Base-by-base conservation (phyloP, 768 basidiomycete species). In the Boletus tylopilopsis region DNA sequence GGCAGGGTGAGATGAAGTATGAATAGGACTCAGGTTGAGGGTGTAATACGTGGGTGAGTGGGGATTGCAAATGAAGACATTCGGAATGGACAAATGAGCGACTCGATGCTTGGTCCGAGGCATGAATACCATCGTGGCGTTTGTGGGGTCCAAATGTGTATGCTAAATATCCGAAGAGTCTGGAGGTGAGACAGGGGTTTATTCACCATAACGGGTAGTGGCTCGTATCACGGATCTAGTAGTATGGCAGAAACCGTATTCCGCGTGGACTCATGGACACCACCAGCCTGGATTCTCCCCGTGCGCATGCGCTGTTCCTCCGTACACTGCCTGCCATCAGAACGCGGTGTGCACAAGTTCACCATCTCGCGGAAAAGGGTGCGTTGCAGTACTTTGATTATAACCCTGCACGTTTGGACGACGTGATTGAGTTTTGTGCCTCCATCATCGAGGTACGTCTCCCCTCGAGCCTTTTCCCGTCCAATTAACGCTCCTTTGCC, bases 311-410 rank as follows among this genome's bases (percentile, higher is more conserved):
- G 22, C 71, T 69, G 6, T 94, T 94, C 62, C 80, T 96, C 37
- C 84, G 87, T 27, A 92, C 90, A 0, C 76, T 96, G 4, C 87
- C 90, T 15, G 81, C 93, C n/a, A 92, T 97, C 59, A 81, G 95
- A 39, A 86, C 94, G 59, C 79, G 91, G 36, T 98, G 93, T 67
- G 64, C 69, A 11, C 77, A 77, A 35, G 91, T 98, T 29, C 82
- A 87, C 66, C 77, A 82, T 24, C 82, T 95, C 18, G 94, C 90
- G 12, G 72, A 80, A 64, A 63, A 77, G 54, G 86, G 82, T 43
- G 80, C 85, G 59, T 78, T 96, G 11, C 73, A 93, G 57, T 94
- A 90, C 68, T 95, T 95, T 63, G 81, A 85, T 21, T 91, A 94
- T 65, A 78, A 91, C 64, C 84, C 88, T 23, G 84, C 84, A 58